A percentile compares a stretch with the other conserved stretches of the same genome.
phyloP scores from a whole-genome alignment of 805 yeast genomes.

The Saturnispora dispora region DNA sequence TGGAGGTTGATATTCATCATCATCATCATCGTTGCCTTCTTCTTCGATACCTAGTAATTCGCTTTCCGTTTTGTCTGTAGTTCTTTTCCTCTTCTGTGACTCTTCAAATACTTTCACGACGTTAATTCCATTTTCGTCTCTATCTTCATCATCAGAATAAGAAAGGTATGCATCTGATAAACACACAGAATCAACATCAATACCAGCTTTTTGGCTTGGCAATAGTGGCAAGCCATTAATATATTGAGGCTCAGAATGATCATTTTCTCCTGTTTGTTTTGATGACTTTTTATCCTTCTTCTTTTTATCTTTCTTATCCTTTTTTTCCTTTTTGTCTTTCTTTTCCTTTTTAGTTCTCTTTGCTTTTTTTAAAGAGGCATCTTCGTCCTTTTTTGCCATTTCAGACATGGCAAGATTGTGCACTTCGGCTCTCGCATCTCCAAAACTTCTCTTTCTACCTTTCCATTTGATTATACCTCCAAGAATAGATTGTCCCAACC shows the following conservation, averaged over 20 bases:
- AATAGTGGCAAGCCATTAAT: conserved; percentile 6
- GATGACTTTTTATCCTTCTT: not conserved
- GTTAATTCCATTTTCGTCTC: conserved; percentile 8
- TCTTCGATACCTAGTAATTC: conserved; percentile 20
- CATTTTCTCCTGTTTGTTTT: not conserved
- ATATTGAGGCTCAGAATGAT: not conserved
- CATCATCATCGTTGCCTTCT: conserved; percentile 8
- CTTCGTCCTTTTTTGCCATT: conserved; percentile 1
- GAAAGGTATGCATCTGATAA: conserved; percentile 31
- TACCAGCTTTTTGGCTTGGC: conserved; percentile 89
- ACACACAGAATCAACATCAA: conserved; percentile 33
- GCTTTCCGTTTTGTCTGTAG: conserved; percentile 13
- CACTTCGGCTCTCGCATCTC: conserved; percentile 60
- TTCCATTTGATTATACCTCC: conserved; percentile 71
- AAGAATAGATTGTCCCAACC: conserved; percentile 64
- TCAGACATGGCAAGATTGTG: conserved; percentile 43
- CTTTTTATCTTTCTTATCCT: not conserved
- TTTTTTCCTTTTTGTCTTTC: conserved; percentile 1
- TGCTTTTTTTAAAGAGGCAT: not conserved
- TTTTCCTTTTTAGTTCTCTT: conserved; percentile 3
- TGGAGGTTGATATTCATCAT: not conserved
- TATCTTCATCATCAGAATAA: conserved; percentile 19
- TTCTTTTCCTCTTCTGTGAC: conserved; percentile 8
- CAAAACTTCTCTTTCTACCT: conserved; percentile 69
- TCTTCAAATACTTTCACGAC: conserved; percentile 18